phyloP scores from a whole-genome alignment of 176 grass and related monocot genomes.

The Raddia guianensis region DNA sequence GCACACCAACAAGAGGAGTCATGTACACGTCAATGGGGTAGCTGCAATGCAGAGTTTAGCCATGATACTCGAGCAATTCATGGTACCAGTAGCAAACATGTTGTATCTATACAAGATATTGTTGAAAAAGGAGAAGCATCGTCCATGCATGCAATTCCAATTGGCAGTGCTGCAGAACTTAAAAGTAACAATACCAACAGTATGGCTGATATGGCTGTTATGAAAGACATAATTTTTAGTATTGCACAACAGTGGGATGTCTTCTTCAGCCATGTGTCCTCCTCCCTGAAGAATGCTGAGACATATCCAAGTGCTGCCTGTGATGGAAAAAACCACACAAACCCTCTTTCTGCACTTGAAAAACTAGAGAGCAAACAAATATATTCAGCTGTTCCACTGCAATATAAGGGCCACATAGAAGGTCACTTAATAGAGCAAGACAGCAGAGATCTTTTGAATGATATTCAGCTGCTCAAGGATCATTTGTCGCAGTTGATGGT shows the following conservation, averaged over 20 bases:
- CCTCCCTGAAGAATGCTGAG: constrained; percentile 1
- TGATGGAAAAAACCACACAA: constrained; percentile 1
- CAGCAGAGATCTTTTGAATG: constrained; percentile 25
- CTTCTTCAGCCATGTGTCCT: constrained; percentile 29
- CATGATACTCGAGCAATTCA: constrained; percentile 29
- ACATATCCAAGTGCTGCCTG: constrained; percentile 18
- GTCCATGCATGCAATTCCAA: not conserved
- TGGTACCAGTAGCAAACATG: not conserved
- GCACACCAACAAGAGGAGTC: constrained; percentile 30
- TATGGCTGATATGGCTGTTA: constrained; percentile 25
- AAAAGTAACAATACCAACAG: constrained; percentile 16
- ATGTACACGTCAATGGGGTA: constrained; percentile 16
- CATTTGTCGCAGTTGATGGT: constrained; percentile 24
- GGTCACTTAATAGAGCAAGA: not conserved
- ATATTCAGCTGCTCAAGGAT: constrained; percentile 33
- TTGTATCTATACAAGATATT: constrained; percentile 1
- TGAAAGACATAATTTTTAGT: constrained; percentile 12
- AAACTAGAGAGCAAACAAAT: not conserved
- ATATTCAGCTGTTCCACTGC: constrained; percentile 24
- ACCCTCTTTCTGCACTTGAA: not conserved
- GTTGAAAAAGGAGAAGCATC: not conserved
- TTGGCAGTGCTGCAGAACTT: constrained; percentile 13
- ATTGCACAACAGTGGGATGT: constrained; percentile 29
- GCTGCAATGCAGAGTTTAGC: not conserved
- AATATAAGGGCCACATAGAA: constrained; percentile 6